Evolutionary conservation across 108 stramenopile species (phyloP).

Genomic region (Nitzschia putrida): DNA sequence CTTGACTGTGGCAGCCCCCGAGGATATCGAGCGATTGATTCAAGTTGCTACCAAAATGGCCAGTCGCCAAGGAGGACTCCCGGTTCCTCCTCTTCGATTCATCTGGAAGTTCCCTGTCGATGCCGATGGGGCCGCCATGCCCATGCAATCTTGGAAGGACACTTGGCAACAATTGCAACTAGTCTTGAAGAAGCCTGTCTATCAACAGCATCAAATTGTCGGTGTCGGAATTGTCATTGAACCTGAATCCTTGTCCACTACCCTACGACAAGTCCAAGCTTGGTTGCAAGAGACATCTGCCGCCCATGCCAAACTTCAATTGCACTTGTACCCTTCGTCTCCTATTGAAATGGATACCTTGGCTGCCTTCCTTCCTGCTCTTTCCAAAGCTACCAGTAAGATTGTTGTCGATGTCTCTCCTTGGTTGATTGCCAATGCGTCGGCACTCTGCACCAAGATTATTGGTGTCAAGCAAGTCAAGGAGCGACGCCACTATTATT

Average conservation of each 20-base stretch:
- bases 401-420: slow-evolving; percentile 40
- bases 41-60: slow-evolving; percentile 9
- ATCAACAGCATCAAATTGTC: background rate
- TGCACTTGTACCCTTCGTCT: background rate
- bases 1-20: slow-evolving; percentile 31
- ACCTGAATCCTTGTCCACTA: background rate
- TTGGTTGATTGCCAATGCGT: slow-evolving; percentile 34
- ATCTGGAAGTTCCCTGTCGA: background rate
- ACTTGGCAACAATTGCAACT: background rate
- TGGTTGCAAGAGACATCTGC: background rate
- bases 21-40: slow-evolving; percentile 32
- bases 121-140: background rate
- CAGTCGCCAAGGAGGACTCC: background rate
- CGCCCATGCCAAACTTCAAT: background rate
- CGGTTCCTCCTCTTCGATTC: background rate
- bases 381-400: background rate
- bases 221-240: background rate
- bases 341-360: too few species aligned
- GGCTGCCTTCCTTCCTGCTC: background rate
- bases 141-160: slow-evolving; percentile 4
- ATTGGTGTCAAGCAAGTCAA: slow-evolving; percentile 42
- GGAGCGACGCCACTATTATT: slow-evolving; percentile 36
- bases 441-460: slow-evolving; percentile 47
- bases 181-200: background rate
- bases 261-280: background rate